Percentiles rank a stretch among this genome's conserved stretches.
Conservation (phyloP, 2,329 filamentous ascomycete species). For the Gaeumannomyces tritici region DNA sequence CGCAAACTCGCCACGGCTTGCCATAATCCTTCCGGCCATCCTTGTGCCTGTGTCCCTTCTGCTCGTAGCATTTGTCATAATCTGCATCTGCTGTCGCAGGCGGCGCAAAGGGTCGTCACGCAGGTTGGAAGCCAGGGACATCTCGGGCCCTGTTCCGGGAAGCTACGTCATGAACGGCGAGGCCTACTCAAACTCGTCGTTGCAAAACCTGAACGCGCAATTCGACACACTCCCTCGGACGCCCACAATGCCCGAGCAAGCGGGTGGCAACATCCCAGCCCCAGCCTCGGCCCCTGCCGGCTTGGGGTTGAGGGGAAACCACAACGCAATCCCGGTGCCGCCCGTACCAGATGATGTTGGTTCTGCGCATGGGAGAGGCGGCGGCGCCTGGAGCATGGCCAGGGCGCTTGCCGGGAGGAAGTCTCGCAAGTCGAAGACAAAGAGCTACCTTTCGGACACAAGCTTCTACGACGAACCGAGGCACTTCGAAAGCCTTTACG, state of each 20-base stretch:
- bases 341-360: not conserved
- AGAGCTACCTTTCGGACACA: conserved; percentile 14
- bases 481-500: conserved; percentile 7
- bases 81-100: conserved; percentile 19
- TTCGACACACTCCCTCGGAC: conserved; percentile 6
- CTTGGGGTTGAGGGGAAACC: not conserved
- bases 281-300: not conserved
- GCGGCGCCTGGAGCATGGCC: not conserved
- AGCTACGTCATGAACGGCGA: conserved; percentile 17
- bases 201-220: conserved; percentile 9
- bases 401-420: conserved; percentile 1
- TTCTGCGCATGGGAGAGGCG: not conserved
- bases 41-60: conserved; percentile 32
- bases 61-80: conserved; percentile 20
- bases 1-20: conserved; percentile 5
- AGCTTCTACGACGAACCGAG: conserved; percentile 12
- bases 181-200: conserved; percentile 8
- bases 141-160: conserved; percentile 20
- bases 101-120: conserved; percentile 12
- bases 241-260: not conserved
- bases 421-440: conserved; percentile 4
- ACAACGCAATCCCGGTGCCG: not conserved
- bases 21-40: conserved; percentile 30
- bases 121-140: conserved; percentile 14
- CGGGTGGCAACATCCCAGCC: not conserved